These are phyloP conservation scores for Euryodendron excelsum DNA, from an alignment of 148 eudicot species.

Conservation along the genomic window DNA sequence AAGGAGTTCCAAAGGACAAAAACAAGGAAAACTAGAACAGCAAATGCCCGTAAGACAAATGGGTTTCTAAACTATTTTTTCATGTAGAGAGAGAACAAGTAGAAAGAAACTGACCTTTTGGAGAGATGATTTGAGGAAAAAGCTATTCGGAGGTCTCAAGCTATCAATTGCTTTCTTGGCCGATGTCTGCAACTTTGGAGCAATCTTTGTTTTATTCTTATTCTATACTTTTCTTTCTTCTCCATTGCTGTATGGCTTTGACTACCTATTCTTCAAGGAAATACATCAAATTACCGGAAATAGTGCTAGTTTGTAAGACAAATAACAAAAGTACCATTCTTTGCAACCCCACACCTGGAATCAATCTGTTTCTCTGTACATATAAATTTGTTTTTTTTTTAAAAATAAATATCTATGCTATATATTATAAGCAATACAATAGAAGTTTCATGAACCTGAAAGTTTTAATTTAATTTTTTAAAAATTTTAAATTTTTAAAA, in stretches of 20 bases:
- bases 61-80: conserved; percentile 6
- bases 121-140: background rate
- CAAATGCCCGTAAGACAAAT: background rate
- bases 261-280: background rate
- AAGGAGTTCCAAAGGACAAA: background rate
- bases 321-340: conserved; percentile 5
- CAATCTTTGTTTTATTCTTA: background rate
- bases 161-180: background rate
- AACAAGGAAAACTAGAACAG: background rate
- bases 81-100: background rate
- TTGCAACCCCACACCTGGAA: no score
- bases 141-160: background rate
- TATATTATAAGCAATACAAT: no score
- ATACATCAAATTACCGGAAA: background rate
- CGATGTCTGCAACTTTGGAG: conserved; percentile 5
- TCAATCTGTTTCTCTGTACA: no score
- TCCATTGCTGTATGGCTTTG: background rate
- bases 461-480: no score
- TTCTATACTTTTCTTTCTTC: background rate
- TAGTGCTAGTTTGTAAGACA: background rate
- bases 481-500: no score
- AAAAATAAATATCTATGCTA: no score
- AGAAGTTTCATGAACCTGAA: no score
- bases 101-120: conserved; percentile 15
- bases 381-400: no score